Conservation (phyloP, 441 rosid genomes). For the Erodium texanum region DNA sequence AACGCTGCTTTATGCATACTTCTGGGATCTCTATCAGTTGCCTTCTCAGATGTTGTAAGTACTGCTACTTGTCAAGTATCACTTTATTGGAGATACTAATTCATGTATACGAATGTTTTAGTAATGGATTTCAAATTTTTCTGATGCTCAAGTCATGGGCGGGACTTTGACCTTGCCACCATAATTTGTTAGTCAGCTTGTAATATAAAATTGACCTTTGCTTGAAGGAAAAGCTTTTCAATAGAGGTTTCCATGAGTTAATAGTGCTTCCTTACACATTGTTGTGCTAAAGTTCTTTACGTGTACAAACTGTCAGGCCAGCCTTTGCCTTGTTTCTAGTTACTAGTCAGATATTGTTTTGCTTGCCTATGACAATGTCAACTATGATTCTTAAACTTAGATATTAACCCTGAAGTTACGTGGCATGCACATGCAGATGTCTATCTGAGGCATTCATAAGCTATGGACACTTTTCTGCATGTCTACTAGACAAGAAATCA, state of each 20-base stretch:
- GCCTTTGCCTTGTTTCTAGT: not conserved
- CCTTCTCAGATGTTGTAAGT: constrained; percentile 94
- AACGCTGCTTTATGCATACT: constrained; percentile 74
- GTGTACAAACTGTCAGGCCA: not conserved
- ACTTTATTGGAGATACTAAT: not conserved
- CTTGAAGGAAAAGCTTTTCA: not conserved
- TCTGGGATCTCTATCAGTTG: constrained; percentile 91
- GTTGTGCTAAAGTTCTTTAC: not conserved
- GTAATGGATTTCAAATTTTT: not conserved
- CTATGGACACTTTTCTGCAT: not conserved
- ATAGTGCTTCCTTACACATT: not conserved
- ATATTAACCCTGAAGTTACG: not conserved
- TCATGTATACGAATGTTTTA: not conserved
- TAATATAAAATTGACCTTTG: not conserved
- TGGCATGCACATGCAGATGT: not conserved
- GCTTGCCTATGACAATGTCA: not conserved
- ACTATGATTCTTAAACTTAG: not conserved
- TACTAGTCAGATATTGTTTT: not conserved
- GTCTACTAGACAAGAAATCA: not conserved
- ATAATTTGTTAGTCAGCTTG: not conserved
- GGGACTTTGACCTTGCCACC: not conserved
- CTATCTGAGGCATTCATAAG: not conserved
- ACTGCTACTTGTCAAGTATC: constrained; percentile 2
- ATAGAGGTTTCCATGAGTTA: not conserved
- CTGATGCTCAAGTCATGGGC: not conserved